Evolutionary conservation across 495 filamentous ascomycete species (phyloP).

Genomic region (Extremus antarcticus): DNA sequence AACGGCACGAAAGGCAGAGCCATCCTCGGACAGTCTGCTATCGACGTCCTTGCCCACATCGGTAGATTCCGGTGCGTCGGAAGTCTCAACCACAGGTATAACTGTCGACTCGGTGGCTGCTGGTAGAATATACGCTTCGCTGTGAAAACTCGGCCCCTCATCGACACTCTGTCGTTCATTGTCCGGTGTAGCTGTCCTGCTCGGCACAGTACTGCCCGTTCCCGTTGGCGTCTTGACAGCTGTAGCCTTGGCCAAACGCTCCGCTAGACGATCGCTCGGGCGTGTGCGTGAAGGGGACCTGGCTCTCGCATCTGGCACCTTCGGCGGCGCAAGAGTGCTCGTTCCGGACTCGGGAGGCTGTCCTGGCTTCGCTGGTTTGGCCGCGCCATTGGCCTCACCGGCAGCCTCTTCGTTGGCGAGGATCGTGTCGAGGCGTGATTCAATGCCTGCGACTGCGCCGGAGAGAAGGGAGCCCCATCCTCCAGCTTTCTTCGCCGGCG

Average conservation of each 20-base stretch:
- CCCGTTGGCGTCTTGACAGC: conserved; percentile 1
- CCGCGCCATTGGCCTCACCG: conserved; percentile 10
- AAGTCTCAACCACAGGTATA: background rate
- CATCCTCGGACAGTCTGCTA: background rate
- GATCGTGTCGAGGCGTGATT: conserved; percentile 86
- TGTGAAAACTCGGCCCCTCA: background rate
- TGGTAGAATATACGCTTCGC: background rate
- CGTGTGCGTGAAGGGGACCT: conserved; percentile 27
- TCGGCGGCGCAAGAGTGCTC: conserved; percentile 10
- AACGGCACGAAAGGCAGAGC: conserved; percentile 6
- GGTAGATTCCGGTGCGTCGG: background rate
- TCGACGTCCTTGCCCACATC: background rate
- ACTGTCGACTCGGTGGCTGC: background rate
- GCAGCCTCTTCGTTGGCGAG: conserved; percentile 60
- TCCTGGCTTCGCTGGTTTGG: background rate
- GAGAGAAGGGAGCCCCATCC: conserved; percentile 73
- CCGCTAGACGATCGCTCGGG: conserved; percentile 68
- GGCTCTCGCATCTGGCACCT: conserved; percentile 6
- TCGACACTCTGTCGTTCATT: conserved; percentile 2
- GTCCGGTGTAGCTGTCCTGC: background rate
- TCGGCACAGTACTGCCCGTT: background rate
- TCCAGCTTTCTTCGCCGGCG: conserved; percentile 10
- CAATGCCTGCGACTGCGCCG: conserved; percentile 85
- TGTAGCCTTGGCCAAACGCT: conserved; percentile 38
- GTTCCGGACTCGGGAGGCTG: background rate